Percentiles rank a stretch among this genome's conserved stretches.
These are phyloP conservation scores for Francoa sonchifolia DNA, from an alignment of 441 rosid species.

Conservation along the genomic window DNA sequence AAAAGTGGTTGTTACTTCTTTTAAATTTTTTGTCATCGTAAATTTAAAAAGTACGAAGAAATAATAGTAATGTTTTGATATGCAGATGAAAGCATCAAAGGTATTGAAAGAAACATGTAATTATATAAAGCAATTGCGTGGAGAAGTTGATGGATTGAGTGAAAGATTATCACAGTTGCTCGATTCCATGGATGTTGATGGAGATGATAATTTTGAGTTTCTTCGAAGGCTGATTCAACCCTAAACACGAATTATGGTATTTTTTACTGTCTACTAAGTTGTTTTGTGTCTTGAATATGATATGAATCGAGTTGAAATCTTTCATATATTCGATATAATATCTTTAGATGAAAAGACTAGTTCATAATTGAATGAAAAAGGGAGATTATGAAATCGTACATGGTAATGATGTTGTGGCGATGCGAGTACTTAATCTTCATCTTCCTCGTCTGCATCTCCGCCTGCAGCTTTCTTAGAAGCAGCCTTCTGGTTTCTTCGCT, in stretches of 20 bases:
- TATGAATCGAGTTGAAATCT: no score
- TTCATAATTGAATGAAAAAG: no score
- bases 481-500: slow-evolving; percentile 49
- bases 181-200: slow-evolving; percentile 15
- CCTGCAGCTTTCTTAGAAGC: slow-evolving; percentile 57
- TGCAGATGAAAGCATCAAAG: slow-evolving; percentile 23
- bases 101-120: slow-evolving; percentile 32
- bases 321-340: no score
- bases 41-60: no score
- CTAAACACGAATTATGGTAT: no score
- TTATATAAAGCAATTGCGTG: slow-evolving; percentile 30
- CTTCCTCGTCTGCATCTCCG: slow-evolving; percentile 50
- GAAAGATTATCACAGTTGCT: slow-evolving; percentile 25
- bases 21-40: neutral
- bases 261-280: no score
- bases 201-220: slow-evolving; percentile 17
- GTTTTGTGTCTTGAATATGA: no score
- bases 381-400: no score
- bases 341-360: no score
- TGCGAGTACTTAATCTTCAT: slow-evolving; percentile 30
- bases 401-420: no score
- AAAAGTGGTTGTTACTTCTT: slow-evolving; percentile 22
- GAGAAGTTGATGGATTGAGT: slow-evolving; percentile 37
- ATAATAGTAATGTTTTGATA: neutral
- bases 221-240: slow-evolving; percentile 15